A percentile compares a stretch with the other conserved stretches of the same genome.
Evolutionary conservation across 2,329 filamentous ascomycete genomes (phyloP).

Genomic region (Phialocephala subalpina): DNA sequence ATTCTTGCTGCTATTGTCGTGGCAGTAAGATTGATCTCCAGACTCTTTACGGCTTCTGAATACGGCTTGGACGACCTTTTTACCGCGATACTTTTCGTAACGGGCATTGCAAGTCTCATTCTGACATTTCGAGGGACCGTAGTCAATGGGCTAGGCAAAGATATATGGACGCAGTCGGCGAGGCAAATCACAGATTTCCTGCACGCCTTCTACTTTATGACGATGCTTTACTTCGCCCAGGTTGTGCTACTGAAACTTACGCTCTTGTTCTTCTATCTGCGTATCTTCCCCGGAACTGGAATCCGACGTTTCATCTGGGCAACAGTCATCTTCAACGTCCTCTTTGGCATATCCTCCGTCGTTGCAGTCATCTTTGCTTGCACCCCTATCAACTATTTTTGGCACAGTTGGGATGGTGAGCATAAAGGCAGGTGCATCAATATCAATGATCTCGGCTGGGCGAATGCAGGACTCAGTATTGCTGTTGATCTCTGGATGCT

Average conservation of each 20-base stretch:
- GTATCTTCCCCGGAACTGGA: constrained; percentile 55
- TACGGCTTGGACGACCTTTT: constrained; percentile 25
- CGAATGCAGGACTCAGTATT: constrained; percentile 60
- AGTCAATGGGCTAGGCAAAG: constrained; percentile 25
- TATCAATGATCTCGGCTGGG: constrained; percentile 52
- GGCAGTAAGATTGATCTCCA: constrained; percentile 14
- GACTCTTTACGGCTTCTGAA: constrained; percentile 7
- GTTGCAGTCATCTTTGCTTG: constrained; percentile 57
- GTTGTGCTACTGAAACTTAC: constrained; percentile 59
- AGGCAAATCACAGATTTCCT: constrained; percentile 45
- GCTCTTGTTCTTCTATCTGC: constrained; percentile 61
- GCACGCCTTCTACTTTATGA: constrained; percentile 50
- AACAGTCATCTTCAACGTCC: constrained; percentile 49
- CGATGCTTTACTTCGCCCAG: constrained; percentile 55
- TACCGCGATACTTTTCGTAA: constrained; percentile 12
- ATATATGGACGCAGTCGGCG: constrained; percentile 29
- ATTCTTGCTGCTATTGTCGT: constrained; percentile 13
- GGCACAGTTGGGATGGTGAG: constrained; percentile 59
- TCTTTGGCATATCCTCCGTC: constrained; percentile 49
- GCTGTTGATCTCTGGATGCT: constrained; percentile 60
- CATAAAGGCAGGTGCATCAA: constrained; percentile 57
- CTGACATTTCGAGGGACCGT: constrained; percentile 12
- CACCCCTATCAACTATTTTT: constrained; percentile 58
- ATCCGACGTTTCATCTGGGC: constrained; percentile 52
- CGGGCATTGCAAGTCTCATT: constrained; percentile 20